phyloP scores from a whole-genome alignment of 495 filamentous ascomycete genomes.

The Xylaria bambusicola region DNA sequence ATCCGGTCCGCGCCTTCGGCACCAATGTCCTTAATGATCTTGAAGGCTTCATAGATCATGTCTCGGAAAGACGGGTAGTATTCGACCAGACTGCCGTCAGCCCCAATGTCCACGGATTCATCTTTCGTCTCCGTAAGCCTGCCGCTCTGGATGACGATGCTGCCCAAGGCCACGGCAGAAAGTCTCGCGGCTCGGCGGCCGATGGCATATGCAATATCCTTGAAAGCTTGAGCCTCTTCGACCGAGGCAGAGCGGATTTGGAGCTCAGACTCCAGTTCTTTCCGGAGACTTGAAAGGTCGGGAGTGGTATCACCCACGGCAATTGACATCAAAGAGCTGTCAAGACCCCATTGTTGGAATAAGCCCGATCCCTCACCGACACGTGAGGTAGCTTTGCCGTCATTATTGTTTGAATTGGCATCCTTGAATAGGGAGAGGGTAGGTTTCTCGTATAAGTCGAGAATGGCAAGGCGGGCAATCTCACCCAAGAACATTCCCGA shows the following conservation, averaged over 20 bases:
- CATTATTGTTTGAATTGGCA: constrained; percentile 63
- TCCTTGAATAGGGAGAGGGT: constrained; percentile 67
- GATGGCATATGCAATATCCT: constrained; percentile 76
- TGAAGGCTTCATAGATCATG: constrained; percentile 73
- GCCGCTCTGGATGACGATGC: constrained; percentile 73
- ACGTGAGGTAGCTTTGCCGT: constrained; percentile 66
- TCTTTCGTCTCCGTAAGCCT: constrained; percentile 57
- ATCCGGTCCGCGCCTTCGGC: constrained; percentile 72
- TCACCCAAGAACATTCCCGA: constrained; percentile 98
- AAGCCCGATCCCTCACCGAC: constrained; percentile 64
- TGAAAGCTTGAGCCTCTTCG: constrained; percentile 82
- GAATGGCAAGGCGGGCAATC: constrained; percentile 76
- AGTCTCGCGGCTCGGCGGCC: constrained; percentile 88
- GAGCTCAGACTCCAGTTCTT: constrained; percentile 73
- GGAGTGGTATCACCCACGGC: constrained; percentile 72
- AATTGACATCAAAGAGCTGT: constrained; percentile 81
- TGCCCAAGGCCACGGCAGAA: constrained; percentile 80
- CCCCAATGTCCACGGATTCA: constrained; percentile 81
- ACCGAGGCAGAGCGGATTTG: constrained; percentile 67
- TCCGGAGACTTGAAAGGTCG: constrained; percentile 64
- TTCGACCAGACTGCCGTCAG: constrained; percentile 88
- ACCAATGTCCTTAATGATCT: constrained; percentile 71
- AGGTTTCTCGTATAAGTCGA: constrained; percentile 64
- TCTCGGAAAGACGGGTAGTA: constrained; percentile 87
- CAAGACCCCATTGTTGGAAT: constrained; percentile 84